Percentiles rank a stretch among this genome's conserved stretches.
Conservation (phyloP, 768 basidiomycete species). For the Galerina sulciceps region DNA sequence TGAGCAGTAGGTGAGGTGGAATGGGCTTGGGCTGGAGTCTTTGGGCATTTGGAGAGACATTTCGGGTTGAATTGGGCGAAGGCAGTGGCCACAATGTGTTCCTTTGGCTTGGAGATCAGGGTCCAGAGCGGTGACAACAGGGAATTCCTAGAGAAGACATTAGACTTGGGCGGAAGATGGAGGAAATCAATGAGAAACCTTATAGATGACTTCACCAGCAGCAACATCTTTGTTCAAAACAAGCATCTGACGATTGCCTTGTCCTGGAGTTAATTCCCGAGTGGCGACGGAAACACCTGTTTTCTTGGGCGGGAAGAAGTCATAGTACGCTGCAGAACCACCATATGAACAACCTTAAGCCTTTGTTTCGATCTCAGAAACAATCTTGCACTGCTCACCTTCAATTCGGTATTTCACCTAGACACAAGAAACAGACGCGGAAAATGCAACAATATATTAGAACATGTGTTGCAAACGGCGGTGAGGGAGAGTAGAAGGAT, state of each 20-base stretch:
- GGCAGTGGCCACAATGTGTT: slow-evolving; percentile 75
- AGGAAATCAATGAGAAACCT: slow-evolving; percentile 39
- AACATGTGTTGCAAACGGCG: slow-evolving; percentile 40
- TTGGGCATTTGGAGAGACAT: slow-evolving; percentile 46
- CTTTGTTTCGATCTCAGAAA: slow-evolving; percentile 4
- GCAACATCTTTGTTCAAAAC: slow-evolving; percentile 70
- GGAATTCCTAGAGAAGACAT: slow-evolving; percentile 62
- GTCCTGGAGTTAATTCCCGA: slow-evolving; percentile 30
- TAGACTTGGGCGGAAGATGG: neutral
- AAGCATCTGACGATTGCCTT: slow-evolving; percentile 54
- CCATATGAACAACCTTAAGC: slow-evolving; percentile 17
- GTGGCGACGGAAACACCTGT: slow-evolving; percentile 69
- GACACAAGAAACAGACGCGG: slow-evolving; percentile 23
- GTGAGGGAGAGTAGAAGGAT: slow-evolving; percentile 22
- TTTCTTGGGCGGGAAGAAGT: slow-evolving; percentile 73
- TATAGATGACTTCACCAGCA: slow-evolving; percentile 78
- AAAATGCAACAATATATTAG: slow-evolving; percentile 64
- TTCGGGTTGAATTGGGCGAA: slow-evolving; percentile 57
- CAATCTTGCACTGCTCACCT: slow-evolving; percentile 61
- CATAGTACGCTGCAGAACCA: slow-evolving; percentile 67
- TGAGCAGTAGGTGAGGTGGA: slow-evolving; percentile 75
- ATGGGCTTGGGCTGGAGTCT: slow-evolving; percentile 55
- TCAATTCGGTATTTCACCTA: slow-evolving; percentile 71
- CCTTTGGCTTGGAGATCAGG: slow-evolving; percentile 69
- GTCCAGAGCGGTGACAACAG: slow-evolving; percentile 74